Evolutionary conservation across 1,284 basidiomycete species (phyloP), one percentile per base, ranked within the genome.

Genomic region (Fomitiporia mediterranea): DNA sequence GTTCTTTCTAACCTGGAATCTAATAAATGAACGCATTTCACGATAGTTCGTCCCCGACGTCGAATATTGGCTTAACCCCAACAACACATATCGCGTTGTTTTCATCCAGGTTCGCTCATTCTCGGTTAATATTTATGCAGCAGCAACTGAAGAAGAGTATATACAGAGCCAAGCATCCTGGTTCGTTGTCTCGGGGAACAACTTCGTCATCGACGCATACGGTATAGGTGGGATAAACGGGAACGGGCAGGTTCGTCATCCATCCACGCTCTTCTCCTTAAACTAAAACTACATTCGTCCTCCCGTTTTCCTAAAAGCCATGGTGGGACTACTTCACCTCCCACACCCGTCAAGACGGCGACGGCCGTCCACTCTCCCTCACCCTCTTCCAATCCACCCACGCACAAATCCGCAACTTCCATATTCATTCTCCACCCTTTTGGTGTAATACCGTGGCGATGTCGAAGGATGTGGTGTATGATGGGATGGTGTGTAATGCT

Each of bases 381-480:
- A 82, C 82, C 0, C 64, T 87, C 28, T 77, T 69, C 56, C 70
- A 80, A 53, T 80, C 73, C 6, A 72, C 68, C 9, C 70, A 76
- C 46, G 83, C 71, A 1, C 63, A 67, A 0, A 71, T 86, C 11
- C 70, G 68, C 40, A 73, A 80, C 66, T 84, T 84, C 67, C 70
- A 67, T 11, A 79, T 87, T 55, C 68, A 79, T 28, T 74, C 77
- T 8, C 84, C 78, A 48, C 83, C 83, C 15, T 86, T 86, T 68
- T 87, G 82, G 83, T 80, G 81, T 59, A 82, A 82, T 60, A 72
- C 79, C 1, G 74, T 83, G 15, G 78, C 78, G 9, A 74, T 82
- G 50, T 79, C 78, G n/a, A 66, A 64, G 40, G 70, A 80, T 56
- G 72, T 87, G 4, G 63, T 78, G 38, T 83, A 84, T 63, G 81